A percentile compares a stretch with the other conserved stretches of the same genome.
These are phyloP conservation scores for Annulohypoxylon truncatum DNA, from an alignment of 2,329 filamentous ascomycete genomes.

Conservation along the genomic window DNA sequence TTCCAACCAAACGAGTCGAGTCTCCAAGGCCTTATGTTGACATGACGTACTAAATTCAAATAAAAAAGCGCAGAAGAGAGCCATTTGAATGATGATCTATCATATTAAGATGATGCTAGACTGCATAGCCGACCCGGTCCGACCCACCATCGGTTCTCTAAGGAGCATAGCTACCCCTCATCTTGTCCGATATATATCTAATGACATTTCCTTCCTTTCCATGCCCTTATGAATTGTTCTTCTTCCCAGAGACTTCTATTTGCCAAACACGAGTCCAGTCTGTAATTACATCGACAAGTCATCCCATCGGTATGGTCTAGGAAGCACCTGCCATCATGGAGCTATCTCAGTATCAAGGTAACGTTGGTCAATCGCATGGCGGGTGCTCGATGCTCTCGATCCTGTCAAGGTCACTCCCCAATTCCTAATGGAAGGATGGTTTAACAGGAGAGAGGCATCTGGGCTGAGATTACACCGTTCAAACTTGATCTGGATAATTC, in stretches of 20 bases:
- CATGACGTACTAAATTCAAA: too few relatives aligned
- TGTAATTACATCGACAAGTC: constrained; percentile 1
- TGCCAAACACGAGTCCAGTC: not conserved
- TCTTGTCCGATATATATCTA: constrained; percentile 26
- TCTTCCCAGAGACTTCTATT: not conserved
- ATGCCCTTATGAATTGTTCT: not conserved
- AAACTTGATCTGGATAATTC: constrained; percentile 90
- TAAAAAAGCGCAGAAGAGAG: not conserved
- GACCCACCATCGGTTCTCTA: constrained; percentile 23
- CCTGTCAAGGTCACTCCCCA: constrained; percentile 17
- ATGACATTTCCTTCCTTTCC: not conserved
- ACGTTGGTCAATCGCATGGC: constrained; percentile 54
- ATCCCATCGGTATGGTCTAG: constrained; percentile 34
- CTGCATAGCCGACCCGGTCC: constrained; percentile 28
- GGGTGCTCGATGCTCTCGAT: constrained; percentile 53
- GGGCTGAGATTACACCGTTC: constrained; percentile 48
- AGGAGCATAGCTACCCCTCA: constrained; percentile 29
- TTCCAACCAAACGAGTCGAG: too few relatives aligned
- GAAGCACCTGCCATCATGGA: constrained; percentile 48
- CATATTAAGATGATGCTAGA: constrained; percentile 35
- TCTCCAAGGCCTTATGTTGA: too few relatives aligned
- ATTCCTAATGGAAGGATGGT: constrained; percentile 24
- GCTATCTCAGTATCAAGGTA: constrained; percentile 56
- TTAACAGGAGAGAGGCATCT: constrained; percentile 29
- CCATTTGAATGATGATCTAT: constrained; percentile 15